Conservation (phyloP, 495 filamentous ascomycete species). For the Articulospora tetracladia region DNA sequence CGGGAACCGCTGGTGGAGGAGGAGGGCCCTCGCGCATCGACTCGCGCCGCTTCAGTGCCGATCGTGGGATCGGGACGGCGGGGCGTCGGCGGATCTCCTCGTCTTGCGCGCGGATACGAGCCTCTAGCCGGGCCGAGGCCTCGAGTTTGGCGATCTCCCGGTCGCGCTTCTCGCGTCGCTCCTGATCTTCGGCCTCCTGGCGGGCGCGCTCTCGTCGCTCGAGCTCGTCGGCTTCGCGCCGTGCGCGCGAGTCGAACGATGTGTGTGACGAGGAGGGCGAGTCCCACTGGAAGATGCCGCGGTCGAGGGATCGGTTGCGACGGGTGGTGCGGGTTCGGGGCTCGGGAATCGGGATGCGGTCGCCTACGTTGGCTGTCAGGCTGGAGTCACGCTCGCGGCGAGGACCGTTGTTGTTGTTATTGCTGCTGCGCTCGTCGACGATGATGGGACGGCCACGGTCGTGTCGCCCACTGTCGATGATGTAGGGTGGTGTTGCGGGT, state of each 20-base stretch:
- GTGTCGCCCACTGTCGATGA: background rate
- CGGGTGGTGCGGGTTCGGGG: background rate
- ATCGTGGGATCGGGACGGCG: slow-evolving; percentile 9
- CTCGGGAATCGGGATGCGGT: background rate
- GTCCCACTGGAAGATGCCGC: slow-evolving; percentile 10
- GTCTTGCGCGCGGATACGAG: slow-evolving; percentile 13
- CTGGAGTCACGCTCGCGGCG: background rate
- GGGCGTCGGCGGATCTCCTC: slow-evolving; percentile 24
- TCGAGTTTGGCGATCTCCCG: slow-evolving; percentile 13
- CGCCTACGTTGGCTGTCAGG: slow-evolving; percentile 3
- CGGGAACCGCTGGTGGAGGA: no score
- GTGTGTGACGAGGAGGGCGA: slow-evolving; percentile 23
- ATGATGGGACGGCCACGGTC: slow-evolving; percentile 17
- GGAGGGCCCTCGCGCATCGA: background rate
- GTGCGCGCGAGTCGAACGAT: slow-evolving; percentile 17
- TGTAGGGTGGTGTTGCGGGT: slow-evolving; percentile 11
- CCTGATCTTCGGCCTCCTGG: slow-evolving; percentile 2
- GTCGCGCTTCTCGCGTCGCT: slow-evolving; percentile 5
- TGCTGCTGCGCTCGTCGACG: slow-evolving; percentile 17
- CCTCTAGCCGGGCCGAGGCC: slow-evolving; percentile 4
- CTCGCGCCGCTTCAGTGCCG: background rate
- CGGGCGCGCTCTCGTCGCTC: background rate
- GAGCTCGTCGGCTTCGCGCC: slow-evolving; percentile 11
- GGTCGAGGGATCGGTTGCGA: slow-evolving; percentile 5
- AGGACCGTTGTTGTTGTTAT: background rate